Base-by-base conservation (phyloP, 202 grass and related monocot genomes). In the Musa balbisiana region DNA sequence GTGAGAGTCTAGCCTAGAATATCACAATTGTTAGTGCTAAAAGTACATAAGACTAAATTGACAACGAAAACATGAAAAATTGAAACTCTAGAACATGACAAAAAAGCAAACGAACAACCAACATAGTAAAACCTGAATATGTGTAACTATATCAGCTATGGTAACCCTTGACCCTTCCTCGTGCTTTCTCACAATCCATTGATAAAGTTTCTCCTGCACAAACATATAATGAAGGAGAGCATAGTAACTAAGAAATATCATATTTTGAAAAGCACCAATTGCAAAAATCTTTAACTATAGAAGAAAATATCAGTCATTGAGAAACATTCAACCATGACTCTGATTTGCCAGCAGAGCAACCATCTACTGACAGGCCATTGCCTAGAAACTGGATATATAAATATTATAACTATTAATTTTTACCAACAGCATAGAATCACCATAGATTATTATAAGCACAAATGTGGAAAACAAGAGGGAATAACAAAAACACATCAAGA, bases 141-240 rank as follows among this genome's bases (percentile, higher is more conserved):
- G 88, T 79, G 90, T 64, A 72, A 93, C 83, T 82, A 97, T 89
- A 79, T 93, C 93, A 68, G 83, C 77, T 59, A 91, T 62, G 52
- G 88, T 91, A 14, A 93, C 82, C 74, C 90, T 82, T 12, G 85
- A 84, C 68, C 84, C 87, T 80, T 89, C 84, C 58, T 89, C 83
- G 58, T 89, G 88, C 74, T 90, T 82, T 77, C 91, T 93, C 74
- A 90, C 75, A 2, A 98, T 94, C 94, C 94, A 91, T 25, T 94
- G 88, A 69, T 93, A 84, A 27, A 98, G 79, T 74, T 94, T 98
- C 72, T 98, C 94, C 94, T 94, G 83, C 55, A 74, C 20, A 12
- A 87, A 51, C 64, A 56, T 12, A 73, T 12, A 27, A 62, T 21
- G 16, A 62, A 17, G 58, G 33, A 43, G 33, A 43, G 33, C 33